phyloP scores from a whole-genome alignment of 2,329 filamentous ascomycete species.

The Cercospora sp. region DNA sequence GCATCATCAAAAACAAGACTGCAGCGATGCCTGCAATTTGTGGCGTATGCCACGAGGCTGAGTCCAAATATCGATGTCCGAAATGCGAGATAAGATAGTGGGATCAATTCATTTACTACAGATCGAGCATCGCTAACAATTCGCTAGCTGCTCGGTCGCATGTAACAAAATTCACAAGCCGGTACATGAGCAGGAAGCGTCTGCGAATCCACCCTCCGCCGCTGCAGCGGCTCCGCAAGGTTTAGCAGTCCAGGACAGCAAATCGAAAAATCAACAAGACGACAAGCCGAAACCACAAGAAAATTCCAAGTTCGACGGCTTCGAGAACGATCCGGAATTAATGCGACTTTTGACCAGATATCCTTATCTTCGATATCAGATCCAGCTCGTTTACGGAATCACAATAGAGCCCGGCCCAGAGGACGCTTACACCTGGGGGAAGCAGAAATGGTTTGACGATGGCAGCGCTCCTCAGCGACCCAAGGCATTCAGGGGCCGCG shows the following conservation, averaged over 20 bases:
- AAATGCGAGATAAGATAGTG: slow-evolving; percentile 50
- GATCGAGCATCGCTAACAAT: slow-evolving; percentile 13
- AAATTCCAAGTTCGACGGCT: slow-evolving; percentile 33
- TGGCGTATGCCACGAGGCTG: slow-evolving; percentile 45
- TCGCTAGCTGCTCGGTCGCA: slow-evolving; percentile 40
- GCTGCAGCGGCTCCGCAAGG: neutral
- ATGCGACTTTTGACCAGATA: slow-evolving; percentile 38
- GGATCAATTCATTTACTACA: slow-evolving; percentile 14
- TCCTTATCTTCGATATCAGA: slow-evolving; percentile 37
- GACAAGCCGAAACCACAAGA: slow-evolving; percentile 28
- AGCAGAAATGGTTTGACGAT: slow-evolving; percentile 28
- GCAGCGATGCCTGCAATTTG: slow-evolving; percentile 42
- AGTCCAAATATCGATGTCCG: slow-evolving; percentile 55
- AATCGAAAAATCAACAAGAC: slow-evolving; percentile 13
- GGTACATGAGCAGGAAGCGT: slow-evolving; percentile 31
- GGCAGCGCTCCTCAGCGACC: slow-evolving; percentile 17
- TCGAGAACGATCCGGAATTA: slow-evolving; percentile 39
- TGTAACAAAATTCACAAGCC: slow-evolving; percentile 44
- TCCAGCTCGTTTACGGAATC: slow-evolving; percentile 38
- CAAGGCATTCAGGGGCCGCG: slow-evolving; percentile 22
- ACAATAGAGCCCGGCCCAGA: slow-evolving; percentile 41
- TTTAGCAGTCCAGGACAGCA: neutral
- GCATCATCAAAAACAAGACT: slow-evolving; percentile 14
- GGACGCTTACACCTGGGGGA: slow-evolving; percentile 32
- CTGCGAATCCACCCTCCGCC: neutral